phyloP scores from a whole-genome alignment of 805 yeast genomes.

The Pichia californica region DNA sequence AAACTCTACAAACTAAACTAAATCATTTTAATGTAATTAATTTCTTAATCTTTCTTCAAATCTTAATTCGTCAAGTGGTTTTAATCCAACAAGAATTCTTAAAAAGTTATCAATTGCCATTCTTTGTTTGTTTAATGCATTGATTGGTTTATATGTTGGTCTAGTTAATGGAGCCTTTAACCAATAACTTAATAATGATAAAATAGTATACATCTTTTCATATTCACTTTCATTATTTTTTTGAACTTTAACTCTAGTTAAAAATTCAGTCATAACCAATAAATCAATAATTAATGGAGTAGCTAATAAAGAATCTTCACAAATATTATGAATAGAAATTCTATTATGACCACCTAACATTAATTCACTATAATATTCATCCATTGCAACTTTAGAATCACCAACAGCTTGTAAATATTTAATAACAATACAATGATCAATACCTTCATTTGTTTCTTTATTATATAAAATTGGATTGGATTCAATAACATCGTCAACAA shows the following conservation, averaged over 20 bases:
- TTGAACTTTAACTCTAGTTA: constrained; percentile 78
- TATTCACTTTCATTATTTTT: constrained; percentile 43
- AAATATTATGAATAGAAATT: constrained; percentile 87
- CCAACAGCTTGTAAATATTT: constrained; percentile 93
- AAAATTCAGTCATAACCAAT: constrained; percentile 83
- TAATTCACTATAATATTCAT: constrained; percentile 92
- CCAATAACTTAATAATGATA: constrained; percentile 89
- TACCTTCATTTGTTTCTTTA: constrained; percentile 64
- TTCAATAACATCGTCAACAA: constrained; percentile 89
- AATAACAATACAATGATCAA: constrained; percentile 94
- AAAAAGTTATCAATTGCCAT: constrained; percentile 85
- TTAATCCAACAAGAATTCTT: constrained; percentile 84
- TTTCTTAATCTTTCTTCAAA: constrained; percentile 78
- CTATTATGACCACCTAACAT: constrained; percentile 98
- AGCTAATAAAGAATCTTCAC: constrained; percentile 93
- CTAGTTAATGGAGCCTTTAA: constrained; percentile 93
- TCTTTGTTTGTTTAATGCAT: constrained; percentile 93
- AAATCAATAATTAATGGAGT: constrained; percentile 91
- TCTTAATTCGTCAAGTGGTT: constrained; percentile 85
- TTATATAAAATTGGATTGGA: constrained; percentile 81
- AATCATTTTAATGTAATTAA: no score
- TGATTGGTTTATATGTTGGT: constrained; percentile 84
- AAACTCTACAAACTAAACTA: background rate
- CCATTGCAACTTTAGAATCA: constrained; percentile 97
- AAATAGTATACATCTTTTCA: constrained; percentile 72